phyloP scores from a whole-genome alignment of 495 filamentous ascomycete species.

The Penicillium parvum region DNA sequence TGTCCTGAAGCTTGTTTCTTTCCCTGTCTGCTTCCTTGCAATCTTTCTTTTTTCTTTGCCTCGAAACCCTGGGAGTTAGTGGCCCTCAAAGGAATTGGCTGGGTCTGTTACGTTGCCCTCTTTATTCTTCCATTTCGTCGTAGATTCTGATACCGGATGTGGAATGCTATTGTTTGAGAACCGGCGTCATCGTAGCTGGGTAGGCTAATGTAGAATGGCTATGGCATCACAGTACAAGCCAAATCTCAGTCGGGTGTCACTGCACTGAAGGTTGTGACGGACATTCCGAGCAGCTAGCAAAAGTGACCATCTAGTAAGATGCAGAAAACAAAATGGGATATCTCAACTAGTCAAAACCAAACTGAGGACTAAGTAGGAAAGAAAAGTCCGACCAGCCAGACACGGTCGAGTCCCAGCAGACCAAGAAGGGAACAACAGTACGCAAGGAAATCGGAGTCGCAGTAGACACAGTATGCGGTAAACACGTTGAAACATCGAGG shows the following conservation, averaged over 20 bases:
- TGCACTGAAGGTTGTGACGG: neutral
- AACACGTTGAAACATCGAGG: no score
- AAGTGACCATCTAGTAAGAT: neutral
- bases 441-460: constrained; percentile 8
- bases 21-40: constrained; percentile 2
- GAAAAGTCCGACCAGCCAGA: constrained; percentile 2
- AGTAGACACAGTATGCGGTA: neutral
- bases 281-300: neutral
- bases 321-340: constrained; percentile 28
- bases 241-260: neutral
- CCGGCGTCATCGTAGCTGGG: no score
- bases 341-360: constrained; percentile 13
- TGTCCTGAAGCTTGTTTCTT: constrained; percentile 2
- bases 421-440: constrained; percentile 5
- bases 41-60: constrained; percentile 9
- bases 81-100: constrained; percentile 18
- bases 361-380: constrained; percentile 1
- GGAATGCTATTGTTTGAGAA: no score
- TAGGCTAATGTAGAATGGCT: no score
- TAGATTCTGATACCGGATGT: constrained; percentile 1
- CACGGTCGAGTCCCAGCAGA: neutral
- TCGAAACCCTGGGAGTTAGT: constrained; percentile 21
- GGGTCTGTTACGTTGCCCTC: constrained; percentile 5
- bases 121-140: constrained; percentile 4
- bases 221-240: no score